Evolutionary conservation across 177 flowering plant genomes (phyloP).

Genomic region (Tripterygium wilfordii): DNA sequence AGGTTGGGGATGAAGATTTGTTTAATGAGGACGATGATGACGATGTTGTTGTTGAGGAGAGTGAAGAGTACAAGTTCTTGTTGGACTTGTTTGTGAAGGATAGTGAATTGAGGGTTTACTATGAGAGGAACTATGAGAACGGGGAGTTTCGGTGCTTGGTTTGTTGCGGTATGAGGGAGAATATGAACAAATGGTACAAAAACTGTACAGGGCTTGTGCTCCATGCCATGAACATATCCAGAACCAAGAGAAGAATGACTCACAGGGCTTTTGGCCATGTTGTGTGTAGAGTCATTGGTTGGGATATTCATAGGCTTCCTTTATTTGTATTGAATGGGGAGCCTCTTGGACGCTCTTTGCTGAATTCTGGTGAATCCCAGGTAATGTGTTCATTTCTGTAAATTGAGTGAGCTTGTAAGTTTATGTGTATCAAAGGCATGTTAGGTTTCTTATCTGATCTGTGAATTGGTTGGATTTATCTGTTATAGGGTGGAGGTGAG

Average conservation of each 20-base stretch:
- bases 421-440: too few species aligned
- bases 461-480: too few species aligned
- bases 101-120: constrained; percentile 44
- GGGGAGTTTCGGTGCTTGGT: constrained; percentile 72
- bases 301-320: constrained; percentile 57
- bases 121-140: constrained; percentile 35
- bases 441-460: too few species aligned
- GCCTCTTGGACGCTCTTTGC: constrained; percentile 12
- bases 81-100: constrained; percentile 34
- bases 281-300: constrained; percentile 62
- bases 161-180: constrained; percentile 51
- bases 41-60: constrained; percentile 7
- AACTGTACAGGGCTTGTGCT: constrained; percentile 58
- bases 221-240: constrained; percentile 46
- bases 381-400: constrained; percentile 1
- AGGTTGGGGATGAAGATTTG: background rate
- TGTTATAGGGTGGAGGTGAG: too few species aligned
- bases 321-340: constrained; percentile 18
- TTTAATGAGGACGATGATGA: background rate
- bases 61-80: constrained; percentile 35
- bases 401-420: background rate
- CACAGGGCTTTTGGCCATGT: constrained; percentile 66
- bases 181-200: constrained; percentile 42
- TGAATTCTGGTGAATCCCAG: constrained; percentile 2
- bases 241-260: constrained; percentile 41